Percentiles rank a stretch among this genome's conserved stretches.
phyloP scores from a whole-genome alignment of 2,329 filamentous ascomycete genomes.

The Lecanoromycetidae sp. region DNA sequence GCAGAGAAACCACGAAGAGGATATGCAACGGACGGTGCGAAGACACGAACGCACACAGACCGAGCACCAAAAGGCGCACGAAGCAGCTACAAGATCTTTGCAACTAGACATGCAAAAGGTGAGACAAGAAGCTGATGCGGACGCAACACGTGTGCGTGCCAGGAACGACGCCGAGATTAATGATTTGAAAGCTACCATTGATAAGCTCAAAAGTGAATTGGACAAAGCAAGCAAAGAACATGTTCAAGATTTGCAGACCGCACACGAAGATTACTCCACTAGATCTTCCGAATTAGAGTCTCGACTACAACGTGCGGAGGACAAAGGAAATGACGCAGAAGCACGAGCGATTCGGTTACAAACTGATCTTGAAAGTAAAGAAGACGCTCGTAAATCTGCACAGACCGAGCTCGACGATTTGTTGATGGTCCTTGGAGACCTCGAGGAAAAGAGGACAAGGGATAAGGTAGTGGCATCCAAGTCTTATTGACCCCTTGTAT shows the following conservation, averaged over 20 bases:
- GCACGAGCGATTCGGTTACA: constrained; percentile 19
- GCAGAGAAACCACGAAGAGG: constrained; percentile 48
- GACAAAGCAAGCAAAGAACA: constrained; percentile 48
- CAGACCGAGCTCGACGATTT: constrained; percentile 71
- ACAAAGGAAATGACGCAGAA: constrained; percentile 29
- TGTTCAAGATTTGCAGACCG: constrained; percentile 46
- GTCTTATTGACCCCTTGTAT: not conserved
- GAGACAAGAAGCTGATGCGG: constrained; percentile 29
- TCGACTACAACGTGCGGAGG: constrained; percentile 35
- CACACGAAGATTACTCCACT: constrained; percentile 39
- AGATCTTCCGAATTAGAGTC: constrained; percentile 37
- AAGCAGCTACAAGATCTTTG: constrained; percentile 10
- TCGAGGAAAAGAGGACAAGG: constrained; percentile 62
- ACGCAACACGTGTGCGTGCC: constrained; percentile 27
- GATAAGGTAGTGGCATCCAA: constrained; percentile 51
- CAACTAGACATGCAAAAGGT: constrained; percentile 15
- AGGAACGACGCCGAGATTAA: constrained; percentile 48
- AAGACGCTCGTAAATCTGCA: constrained; percentile 49
- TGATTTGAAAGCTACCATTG: constrained; percentile 50
- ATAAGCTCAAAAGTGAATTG: constrained; percentile 41
- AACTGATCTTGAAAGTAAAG: constrained; percentile 34
- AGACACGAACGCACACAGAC: constrained; percentile 11
- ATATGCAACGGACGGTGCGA: constrained; percentile 17
- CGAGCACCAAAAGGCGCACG: constrained; percentile 10
- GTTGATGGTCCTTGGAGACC: constrained; percentile 66